A percentile compares a stretch with the other conserved stretches of the same genome.
phyloP scores from a whole-genome alignment of 148 eudicot genomes.

The Diospyros lotus region DNA sequence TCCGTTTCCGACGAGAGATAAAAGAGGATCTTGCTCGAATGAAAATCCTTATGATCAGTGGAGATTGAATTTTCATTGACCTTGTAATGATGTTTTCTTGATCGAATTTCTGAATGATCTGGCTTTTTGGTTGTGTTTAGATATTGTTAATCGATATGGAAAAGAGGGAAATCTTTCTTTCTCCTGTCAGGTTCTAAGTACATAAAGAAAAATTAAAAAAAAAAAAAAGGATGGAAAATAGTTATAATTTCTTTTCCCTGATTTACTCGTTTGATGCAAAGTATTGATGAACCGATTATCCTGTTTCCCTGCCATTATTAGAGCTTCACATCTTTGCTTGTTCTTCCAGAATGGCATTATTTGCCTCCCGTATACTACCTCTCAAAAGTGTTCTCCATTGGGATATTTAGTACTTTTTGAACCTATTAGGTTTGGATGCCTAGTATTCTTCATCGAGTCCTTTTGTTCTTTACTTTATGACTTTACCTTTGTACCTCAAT shows the following conservation, averaged over 20 bases:
- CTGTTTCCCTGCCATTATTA: not conserved
- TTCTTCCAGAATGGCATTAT: not conserved
- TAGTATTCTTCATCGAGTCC: too few species aligned
- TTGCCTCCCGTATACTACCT: not conserved
- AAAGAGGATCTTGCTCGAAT: not conserved
- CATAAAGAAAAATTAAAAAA: too few species aligned
- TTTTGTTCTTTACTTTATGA: too few species aligned
- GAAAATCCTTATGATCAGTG: not conserved
- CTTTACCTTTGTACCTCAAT: not conserved
- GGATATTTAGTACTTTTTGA: not conserved
- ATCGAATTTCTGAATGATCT: not conserved
- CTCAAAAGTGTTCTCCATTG: not conserved
- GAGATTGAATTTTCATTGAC: not conserved
- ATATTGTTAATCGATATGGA: too few species aligned
- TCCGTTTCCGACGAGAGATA: not conserved
- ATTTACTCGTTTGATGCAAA: not conserved
- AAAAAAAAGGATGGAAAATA: too few species aligned
- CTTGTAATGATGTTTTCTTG: not conserved
- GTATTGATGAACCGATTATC: not conserved
- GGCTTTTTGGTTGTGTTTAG: too few species aligned
- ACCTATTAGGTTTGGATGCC: not conserved
- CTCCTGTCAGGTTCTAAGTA: too few species aligned
- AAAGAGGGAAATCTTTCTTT: too few species aligned
- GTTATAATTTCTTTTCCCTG: too few species aligned
- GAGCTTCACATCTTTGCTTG: not conserved